Conservation (phyloP, 1,284 basidiomycete genomes). For the Pseudozyma flocculosa region DNA sequence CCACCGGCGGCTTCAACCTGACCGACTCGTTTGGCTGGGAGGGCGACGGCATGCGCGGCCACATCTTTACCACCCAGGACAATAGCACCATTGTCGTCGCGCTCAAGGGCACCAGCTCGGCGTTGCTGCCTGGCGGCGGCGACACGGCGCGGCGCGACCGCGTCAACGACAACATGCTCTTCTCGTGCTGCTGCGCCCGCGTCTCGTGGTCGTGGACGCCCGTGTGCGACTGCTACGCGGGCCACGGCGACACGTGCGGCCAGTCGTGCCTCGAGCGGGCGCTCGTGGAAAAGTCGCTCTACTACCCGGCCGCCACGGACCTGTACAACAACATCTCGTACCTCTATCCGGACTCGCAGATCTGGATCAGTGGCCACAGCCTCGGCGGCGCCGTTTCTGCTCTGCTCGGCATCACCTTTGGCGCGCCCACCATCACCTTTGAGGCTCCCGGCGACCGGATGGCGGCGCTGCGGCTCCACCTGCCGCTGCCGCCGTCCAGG, state of each 20-base stretch:
- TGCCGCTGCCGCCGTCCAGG: conserved; percentile 66
- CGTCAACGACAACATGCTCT: conserved; percentile 91
- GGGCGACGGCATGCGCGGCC: conserved; percentile 83
- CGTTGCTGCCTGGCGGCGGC: conserved; percentile 75
- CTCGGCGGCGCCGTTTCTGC: conserved; percentile 83
- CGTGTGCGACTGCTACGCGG: conserved; percentile 82
- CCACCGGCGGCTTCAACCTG: conserved; percentile 49
- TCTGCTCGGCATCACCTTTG: conserved; percentile 87
- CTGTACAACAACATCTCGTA: conserved; percentile 67
- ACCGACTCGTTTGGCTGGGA: conserved; percentile 91
- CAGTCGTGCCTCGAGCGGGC: conserved; percentile 77
- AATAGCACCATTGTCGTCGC: conserved; percentile 84
- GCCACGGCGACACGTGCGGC: conserved; percentile 66
- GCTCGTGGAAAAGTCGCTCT: conserved; percentile 79
- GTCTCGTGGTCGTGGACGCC: conserved; percentile 93
- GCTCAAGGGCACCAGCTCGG: conserved; percentile 90
- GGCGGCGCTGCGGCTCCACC: conserved; percentile 79
- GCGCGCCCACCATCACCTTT: conserved; percentile 83
- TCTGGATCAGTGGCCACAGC: conserved; percentile 92
- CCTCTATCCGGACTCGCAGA: conserved; percentile 86
- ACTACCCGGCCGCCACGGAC: conserved; percentile 83
- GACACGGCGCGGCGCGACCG: conserved; percentile 89
- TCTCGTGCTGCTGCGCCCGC: conserved; percentile 95
- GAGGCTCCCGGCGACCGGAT: conserved; percentile 89
- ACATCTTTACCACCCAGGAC: conserved; percentile 64